These are phyloP conservation scores for Fraxinus floribunda DNA, from an alignment of 305 asterid genomes.

Conservation along the genomic window DNA sequence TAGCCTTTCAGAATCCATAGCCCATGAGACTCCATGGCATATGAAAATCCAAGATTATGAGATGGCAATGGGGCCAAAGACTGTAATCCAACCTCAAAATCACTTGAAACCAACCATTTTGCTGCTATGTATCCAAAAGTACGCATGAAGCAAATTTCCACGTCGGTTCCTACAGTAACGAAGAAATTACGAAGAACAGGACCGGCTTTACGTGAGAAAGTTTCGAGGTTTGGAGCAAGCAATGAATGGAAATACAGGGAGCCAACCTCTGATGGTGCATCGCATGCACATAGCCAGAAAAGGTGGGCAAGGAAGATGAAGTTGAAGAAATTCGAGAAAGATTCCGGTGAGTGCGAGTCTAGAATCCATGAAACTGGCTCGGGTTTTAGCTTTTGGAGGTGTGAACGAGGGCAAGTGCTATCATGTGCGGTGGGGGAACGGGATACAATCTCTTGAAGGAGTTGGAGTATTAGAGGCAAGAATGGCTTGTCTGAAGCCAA, in stretches of 20 bases:
- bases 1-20: conserved; percentile 73
- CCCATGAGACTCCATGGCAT: conserved; percentile 73
- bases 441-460: conserved; percentile 64
- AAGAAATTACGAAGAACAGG: conserved; percentile 69
- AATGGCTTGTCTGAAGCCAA: conserved; percentile 58
- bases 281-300: conserved; percentile 64
- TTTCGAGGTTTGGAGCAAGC: conserved; percentile 57
- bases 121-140: conserved; percentile 75
- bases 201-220: conserved; percentile 49
- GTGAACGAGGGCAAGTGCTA: conserved; percentile 65
- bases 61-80: conserved; percentile 35
- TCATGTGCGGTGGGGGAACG: conserved; percentile 66
- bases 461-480: conserved; percentile 67
- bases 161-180: conserved; percentile 62
- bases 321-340: conserved; percentile 73
- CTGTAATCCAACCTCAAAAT: conserved; percentile 46
- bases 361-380: conserved; percentile 73
- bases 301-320: conserved; percentile 68
- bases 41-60: conserved; percentile 51
- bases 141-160: conserved; percentile 74
- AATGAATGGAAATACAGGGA: conserved; percentile 59
- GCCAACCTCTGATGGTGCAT: conserved; percentile 69
- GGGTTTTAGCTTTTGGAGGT: conserved; percentile 58
- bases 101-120: conserved; percentile 60
- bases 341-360: conserved; percentile 73